Evolutionary conservation across 345 rosid species (phyloP).

Genomic region (Bretschneidera sinensis): DNA sequence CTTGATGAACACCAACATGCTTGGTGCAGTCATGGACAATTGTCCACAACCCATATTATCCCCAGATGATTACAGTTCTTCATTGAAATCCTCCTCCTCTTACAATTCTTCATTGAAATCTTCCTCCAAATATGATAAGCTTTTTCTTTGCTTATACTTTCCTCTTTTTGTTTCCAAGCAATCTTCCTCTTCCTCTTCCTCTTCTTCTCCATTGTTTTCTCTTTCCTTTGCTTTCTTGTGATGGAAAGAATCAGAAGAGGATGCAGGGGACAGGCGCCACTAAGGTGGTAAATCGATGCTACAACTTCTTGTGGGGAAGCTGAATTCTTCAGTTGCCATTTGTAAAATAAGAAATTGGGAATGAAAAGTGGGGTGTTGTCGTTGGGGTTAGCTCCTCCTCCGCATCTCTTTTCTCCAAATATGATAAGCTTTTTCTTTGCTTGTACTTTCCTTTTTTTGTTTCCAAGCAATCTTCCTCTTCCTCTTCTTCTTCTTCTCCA

Average conservation of each 20-base stretch:
- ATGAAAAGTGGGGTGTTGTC: slow-evolving; percentile 21
- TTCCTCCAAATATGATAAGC: slow-evolving; percentile 31
- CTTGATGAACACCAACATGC: slow-evolving; percentile 41
- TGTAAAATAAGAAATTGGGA: slow-evolving; percentile 4
- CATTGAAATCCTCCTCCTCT: slow-evolving; percentile 92
- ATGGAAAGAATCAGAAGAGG: slow-evolving; percentile 13
- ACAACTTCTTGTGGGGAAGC: slow-evolving; percentile 47
- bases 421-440: slow-evolving; percentile 35
- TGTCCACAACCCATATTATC: too few relatives aligned
- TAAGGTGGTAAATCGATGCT: slow-evolving; percentile 65
- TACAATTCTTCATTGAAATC: slow-evolving; percentile 23
- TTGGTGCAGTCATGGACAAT: too few relatives aligned
- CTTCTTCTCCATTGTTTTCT: too few relatives aligned
- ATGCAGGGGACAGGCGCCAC: slow-evolving; percentile 48
- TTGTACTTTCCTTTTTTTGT: not conserved
- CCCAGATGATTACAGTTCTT: slow-evolving; percentile 39
- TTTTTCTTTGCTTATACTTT: slow-evolving; percentile 21
- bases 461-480: not conserved
- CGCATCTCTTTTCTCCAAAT: slow-evolving; percentile 20
- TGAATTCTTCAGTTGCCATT: slow-evolving; percentile 51
- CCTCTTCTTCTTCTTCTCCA: slow-evolving; percentile 12
- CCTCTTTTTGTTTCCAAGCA: not conserved
- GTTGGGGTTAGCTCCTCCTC: slow-evolving; percentile 46
- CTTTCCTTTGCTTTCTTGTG: slow-evolving; percentile 3
- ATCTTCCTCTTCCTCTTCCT: not conserved